Evolutionary conservation across 495 filamentous ascomycete genomes (phyloP), one percentile per base, ranked within the genome.

Genomic region (Hypoxylon fragiforme): DNA sequence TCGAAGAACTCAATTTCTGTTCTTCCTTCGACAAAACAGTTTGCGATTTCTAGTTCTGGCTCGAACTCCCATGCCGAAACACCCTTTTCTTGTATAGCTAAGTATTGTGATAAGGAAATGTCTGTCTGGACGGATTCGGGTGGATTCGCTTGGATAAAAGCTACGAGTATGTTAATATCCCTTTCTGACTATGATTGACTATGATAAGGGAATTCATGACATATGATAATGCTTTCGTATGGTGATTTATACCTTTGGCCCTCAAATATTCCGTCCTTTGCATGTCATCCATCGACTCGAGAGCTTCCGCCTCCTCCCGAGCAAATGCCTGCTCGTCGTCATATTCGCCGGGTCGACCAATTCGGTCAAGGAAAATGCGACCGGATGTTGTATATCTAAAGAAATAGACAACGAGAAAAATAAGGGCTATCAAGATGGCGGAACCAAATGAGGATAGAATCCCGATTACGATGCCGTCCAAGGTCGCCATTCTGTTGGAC

Each of bases 1-100:
- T 98, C 94, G 62, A 94, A 97, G 75, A 98, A 98, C 67, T 98
- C 94, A 46, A 98, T 94, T 70, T 98, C 94, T 1, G 94, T 98
- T 58, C 95, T 82, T 14, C 70, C 92, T 74, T 98, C 91, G 37
- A 98, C 94, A 68, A 98, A 98, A 69, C 95, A 97, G 71, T 98
- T 98, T 46, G 94, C 94, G 59, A 98, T 97, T 70, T 98, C 94
- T 28, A 98, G 73, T 70, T 98, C 94, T 2, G 94, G 92, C 68
- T 97, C 92, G 55, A 98, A 98, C 69, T 97, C 94, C 94, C 94
- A 98, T 7, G 94, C 94, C 5, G 92, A 95, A 15, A 98, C 94
- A 41, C 94, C 94, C 70, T 98, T 98, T 70, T 98, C 94, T 74
- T 98, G 94, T 58, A 98, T 98, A 20, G 95, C 94, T 38, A 98